Base-by-base conservation (phyloP, 441 rosid genomes). In the Macaranga tanarius region DNA sequence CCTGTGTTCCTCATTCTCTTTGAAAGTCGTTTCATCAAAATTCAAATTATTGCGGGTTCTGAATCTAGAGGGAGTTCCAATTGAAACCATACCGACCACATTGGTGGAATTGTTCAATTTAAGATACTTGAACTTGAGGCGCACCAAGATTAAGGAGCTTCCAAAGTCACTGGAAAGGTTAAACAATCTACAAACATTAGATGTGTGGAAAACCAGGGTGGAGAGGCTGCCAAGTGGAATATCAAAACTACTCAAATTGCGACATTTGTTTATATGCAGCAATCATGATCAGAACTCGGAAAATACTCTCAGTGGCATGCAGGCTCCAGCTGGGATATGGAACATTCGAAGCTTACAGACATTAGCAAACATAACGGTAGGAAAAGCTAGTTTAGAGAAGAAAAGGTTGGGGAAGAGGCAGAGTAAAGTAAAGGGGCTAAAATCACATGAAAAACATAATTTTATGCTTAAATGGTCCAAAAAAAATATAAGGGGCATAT, bases 281-380 rank as follows among this genome's bases (percentile, higher is more conserved):
- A 48, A 42, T 11, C 58, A 65, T 26, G 56, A 72, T 57, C 63
- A 47, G 13, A 42, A 59, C 40, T 68, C 62, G 12, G 61, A 62
- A 67, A 38, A 23, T 52, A 40, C 56, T 31, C 59, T 8, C 17
- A 52, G 28, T 26, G 70, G 79, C 19, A 47, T 79, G 73, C 74
- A 62, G 48, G 79, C 51, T 31, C 83, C 83, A 19, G 31, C 68
- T 5, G 73, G 80, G n/a, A 74, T 86, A 64, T 83, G 85, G 34
- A 51, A 44, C 48, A 59, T 86, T 28, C 61, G 50, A 55, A 57
- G 76, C 69, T 68, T 86, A 23, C 87, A 84, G 56, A 86, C 84
- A 68, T 79, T 86, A 45, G 72, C 79, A 59, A 69, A 73, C 52
- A 20, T 86, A 3, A n/a, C n/a, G n/a, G n/a, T n/a, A n/a, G n/a